These are phyloP conservation scores for Mycosphaerella arachidis DNA, from an alignment of 2,329 filamentous ascomycete species.

Conservation along the genomic window DNA sequence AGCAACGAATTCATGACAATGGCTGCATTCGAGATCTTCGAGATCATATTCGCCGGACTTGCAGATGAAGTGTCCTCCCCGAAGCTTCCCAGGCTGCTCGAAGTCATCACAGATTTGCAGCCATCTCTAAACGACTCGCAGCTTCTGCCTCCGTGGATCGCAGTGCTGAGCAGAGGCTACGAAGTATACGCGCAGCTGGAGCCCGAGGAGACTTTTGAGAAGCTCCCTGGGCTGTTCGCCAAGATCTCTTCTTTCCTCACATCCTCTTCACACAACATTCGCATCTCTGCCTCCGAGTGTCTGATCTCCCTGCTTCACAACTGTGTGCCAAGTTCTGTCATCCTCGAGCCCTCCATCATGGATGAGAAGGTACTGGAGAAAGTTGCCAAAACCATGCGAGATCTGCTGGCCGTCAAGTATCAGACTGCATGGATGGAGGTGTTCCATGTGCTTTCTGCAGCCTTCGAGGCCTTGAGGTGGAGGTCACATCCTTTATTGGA, in stretches of 20 bases:
- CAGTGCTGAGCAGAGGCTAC: slow-evolving; percentile 88
- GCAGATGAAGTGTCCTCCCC: slow-evolving; percentile 78
- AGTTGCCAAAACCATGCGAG: slow-evolving; percentile 66
- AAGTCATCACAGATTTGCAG: slow-evolving; percentile 86
- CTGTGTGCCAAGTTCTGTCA: slow-evolving; percentile 75
- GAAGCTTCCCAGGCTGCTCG: slow-evolving; percentile 82
- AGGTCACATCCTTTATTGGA: slow-evolving; percentile 72
- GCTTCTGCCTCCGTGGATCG: slow-evolving; percentile 92
- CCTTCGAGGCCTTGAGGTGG: slow-evolving; percentile 86
- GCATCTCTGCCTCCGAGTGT: slow-evolving; percentile 90
- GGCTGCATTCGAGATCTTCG: slow-evolving; percentile 94
- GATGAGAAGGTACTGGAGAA: slow-evolving; percentile 88
- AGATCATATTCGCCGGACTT: slow-evolving; percentile 93
- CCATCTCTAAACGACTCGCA: slow-evolving; percentile 92
- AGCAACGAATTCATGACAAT: slow-evolving; percentile 96
- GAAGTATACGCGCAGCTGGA: slow-evolving; percentile 87
- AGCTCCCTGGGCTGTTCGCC: slow-evolving; percentile 77
- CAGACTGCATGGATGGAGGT: slow-evolving; percentile 93
- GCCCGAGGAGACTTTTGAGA: slow-evolving; percentile 86
- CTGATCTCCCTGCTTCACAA: slow-evolving; percentile 89
- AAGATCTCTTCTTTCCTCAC: slow-evolving; percentile 77
- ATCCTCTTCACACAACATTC: slow-evolving; percentile 86
- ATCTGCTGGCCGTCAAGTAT: slow-evolving; percentile 81
- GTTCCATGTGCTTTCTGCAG: slow-evolving; percentile 79
- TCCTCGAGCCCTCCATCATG: slow-evolving; percentile 84